These are phyloP conservation scores for Claviceps purpurea DNA, from an alignment of 2,329 filamentous ascomycete genomes.

Conservation along the genomic window DNA sequence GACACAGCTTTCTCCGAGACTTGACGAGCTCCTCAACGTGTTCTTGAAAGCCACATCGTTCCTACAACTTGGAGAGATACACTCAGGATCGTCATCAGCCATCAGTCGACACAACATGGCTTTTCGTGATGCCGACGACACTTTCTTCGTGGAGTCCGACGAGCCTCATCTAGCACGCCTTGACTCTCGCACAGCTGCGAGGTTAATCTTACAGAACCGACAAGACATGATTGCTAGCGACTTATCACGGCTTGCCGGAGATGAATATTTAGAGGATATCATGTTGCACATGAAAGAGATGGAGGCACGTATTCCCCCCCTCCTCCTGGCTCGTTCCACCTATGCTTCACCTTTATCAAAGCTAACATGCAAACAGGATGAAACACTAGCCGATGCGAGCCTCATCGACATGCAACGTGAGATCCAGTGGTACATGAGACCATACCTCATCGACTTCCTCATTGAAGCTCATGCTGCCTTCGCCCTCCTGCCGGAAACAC, in stretches of 20 bases:
- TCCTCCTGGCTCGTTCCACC: not conserved
- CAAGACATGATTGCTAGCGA: conserved; percentile 85
- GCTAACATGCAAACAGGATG: conserved; percentile 35
- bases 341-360: not conserved
- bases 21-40: conserved; percentile 8
- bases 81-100: not conserved
- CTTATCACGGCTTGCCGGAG: conserved; percentile 68
- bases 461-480: conserved; percentile 95
- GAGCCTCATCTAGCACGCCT: conserved; percentile 41
- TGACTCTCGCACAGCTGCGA: conserved; percentile 61
- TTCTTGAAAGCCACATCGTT: conserved; percentile 11
- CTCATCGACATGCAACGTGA: conserved; percentile 98
- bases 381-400: conserved; percentile 89
- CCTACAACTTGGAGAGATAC: too few species aligned
- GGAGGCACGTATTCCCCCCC: conserved; percentile 46
- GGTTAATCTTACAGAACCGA: conserved; percentile 64
- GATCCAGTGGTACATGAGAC: conserved; percentile 99
- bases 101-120: conserved; percentile 29
- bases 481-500: conserved; percentile 80
- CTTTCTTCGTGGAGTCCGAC: conserved; percentile 44
- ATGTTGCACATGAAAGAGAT: conserved; percentile 89
- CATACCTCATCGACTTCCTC: conserved; percentile 94
- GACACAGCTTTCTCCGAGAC: conserved; percentile 31
- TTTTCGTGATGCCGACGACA: conserved; percentile 28
- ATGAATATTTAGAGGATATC: conserved; percentile 90